These are phyloP conservation scores for Leccinum solheimii DNA, from an alignment of 1,284 basidiomycete species.

Conservation along the genomic window DNA sequence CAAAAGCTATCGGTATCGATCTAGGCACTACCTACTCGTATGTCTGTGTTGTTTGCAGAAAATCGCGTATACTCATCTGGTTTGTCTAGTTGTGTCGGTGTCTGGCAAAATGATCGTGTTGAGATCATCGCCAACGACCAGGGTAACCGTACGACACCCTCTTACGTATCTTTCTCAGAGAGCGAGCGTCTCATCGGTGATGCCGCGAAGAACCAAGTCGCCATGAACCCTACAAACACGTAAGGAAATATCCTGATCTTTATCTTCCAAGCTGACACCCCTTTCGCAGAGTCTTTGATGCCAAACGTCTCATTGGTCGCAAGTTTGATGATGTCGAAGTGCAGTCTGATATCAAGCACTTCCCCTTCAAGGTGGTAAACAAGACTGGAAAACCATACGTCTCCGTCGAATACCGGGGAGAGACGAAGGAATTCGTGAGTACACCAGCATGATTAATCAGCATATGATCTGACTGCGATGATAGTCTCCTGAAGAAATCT, in stretches of 20 bases:
- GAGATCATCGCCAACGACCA: constrained; percentile 99
- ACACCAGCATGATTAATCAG: not conserved
- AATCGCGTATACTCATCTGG: constrained; percentile 1
- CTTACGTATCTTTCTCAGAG: constrained; percentile 92
- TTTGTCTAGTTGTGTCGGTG: constrained; percentile 74
- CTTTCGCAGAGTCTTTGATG: constrained; percentile 73
- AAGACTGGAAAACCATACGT: constrained; percentile 88
- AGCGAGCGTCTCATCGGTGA: constrained; percentile 94
- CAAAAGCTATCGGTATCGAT: constrained; percentile 94
- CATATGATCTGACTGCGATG: constrained; percentile 15
- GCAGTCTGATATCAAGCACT: constrained; percentile 93
- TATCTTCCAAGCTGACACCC: constrained; percentile 7
- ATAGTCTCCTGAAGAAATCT: constrained; percentile 95
- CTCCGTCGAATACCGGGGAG: constrained; percentile 86
- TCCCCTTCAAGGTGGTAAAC: constrained; percentile 89
- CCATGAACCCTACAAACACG: constrained; percentile 83
- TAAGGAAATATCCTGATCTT: constrained; percentile 33
- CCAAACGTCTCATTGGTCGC: constrained; percentile 89
- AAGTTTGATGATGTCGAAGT: constrained; percentile 87
- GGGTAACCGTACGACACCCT: constrained; percentile 96
- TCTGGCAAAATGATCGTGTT: constrained; percentile 98
- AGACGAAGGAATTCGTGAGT: constrained; percentile 90
- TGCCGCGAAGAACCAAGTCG: constrained; percentile 95
- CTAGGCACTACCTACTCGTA: constrained; percentile 86
- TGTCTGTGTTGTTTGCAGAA: constrained; percentile 29